Conservation (phyloP, 2,329 filamentous ascomycete species). For the Diaporthe sp. region DNA sequence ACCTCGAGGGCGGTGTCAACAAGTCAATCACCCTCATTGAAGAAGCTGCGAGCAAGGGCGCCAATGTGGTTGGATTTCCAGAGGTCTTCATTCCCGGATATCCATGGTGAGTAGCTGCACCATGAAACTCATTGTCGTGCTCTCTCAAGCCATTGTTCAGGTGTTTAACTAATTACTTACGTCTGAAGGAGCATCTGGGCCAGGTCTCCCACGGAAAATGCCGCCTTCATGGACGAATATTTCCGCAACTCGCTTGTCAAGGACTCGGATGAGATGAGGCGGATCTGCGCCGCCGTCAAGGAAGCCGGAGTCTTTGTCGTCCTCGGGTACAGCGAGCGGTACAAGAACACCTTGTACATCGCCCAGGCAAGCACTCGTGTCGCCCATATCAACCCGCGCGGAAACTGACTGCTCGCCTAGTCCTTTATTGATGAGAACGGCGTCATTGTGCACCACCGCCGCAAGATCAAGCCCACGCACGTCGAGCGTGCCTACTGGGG, state of each 20-base stretch:
- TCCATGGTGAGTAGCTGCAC: conserved; percentile 54
- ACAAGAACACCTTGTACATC: conserved; percentile 58
- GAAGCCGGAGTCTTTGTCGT: conserved; percentile 60
- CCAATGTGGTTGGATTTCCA: conserved; percentile 56
- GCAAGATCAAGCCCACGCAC: conserved; percentile 65
- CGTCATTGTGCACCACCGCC: conserved; percentile 58
- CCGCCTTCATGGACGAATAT: conserved; percentile 57
- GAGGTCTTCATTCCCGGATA: conserved; percentile 61
- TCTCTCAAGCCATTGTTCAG: background rate
- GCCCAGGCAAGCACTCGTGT: conserved; percentile 48
- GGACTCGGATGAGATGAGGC: conserved; percentile 56
- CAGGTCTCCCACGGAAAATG: conserved; percentile 47
- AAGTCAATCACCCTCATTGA: conserved; percentile 51
- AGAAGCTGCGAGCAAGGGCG: conserved; percentile 47
- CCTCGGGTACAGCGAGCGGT: conserved; percentile 61
- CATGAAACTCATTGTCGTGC: background rate
- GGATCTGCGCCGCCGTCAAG: conserved; percentile 58
- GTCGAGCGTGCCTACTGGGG: conserved; percentile 64
- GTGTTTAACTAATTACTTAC: conserved; percentile 5
- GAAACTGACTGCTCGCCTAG: background rate
- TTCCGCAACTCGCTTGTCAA: conserved; percentile 57
- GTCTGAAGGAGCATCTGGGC: conserved; percentile 46
- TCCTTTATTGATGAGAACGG: conserved; percentile 47
- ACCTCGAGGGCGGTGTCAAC: conserved; percentile 33
- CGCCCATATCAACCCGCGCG: too few relatives aligned